Percentiles rank a stretch among this genome's conserved stretches.
Evolutionary conservation across 495 filamentous ascomycete genomes (phyloP).

Genomic region (Immersiella caudata): DNA sequence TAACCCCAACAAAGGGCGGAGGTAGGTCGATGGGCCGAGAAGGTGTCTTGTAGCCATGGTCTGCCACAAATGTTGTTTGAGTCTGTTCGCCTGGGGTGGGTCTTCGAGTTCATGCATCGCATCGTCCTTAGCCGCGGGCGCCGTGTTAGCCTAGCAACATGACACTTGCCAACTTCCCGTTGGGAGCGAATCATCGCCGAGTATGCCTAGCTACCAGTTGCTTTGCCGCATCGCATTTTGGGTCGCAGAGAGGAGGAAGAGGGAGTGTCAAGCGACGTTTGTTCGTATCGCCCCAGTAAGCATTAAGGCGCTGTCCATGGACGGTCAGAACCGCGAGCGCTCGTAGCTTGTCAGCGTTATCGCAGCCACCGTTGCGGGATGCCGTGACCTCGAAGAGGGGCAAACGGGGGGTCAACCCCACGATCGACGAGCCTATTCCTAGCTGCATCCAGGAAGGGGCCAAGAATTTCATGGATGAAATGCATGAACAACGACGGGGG

Average conservation of each 20-base stretch:
- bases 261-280: neutral
- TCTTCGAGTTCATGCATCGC: constrained; percentile 27
- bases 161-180: neutral
- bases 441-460: neutral
- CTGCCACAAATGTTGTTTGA: constrained; percentile 30
- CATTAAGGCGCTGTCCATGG: too few relatives aligned
- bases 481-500: constrained; percentile 25
- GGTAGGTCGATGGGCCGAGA: neutral
- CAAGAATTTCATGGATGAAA: constrained; percentile 3
- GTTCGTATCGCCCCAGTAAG: neutral
- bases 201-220: neutral
- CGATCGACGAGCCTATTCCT: constrained; percentile 12
- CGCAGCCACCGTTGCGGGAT: neutral
- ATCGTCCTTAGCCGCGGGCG: constrained; percentile 7
- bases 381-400: neutral
- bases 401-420: constrained; percentile 7
- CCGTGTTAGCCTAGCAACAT: constrained; percentile 6
- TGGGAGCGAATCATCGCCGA: constrained; percentile 1
- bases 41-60: constrained; percentile 20
- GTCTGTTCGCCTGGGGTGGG: constrained; percentile 25
- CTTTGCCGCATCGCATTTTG: constrained; percentile 2
- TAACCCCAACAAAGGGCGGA: neutral
- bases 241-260: neutral
- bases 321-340: too few relatives aligned
- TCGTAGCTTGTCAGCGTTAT: neutral